Percentiles rank a stretch among this genome's conserved stretches.
Conservation (phyloP, 2,329 filamentous ascomycete genomes). For the Fusarium scirpi region DNA sequence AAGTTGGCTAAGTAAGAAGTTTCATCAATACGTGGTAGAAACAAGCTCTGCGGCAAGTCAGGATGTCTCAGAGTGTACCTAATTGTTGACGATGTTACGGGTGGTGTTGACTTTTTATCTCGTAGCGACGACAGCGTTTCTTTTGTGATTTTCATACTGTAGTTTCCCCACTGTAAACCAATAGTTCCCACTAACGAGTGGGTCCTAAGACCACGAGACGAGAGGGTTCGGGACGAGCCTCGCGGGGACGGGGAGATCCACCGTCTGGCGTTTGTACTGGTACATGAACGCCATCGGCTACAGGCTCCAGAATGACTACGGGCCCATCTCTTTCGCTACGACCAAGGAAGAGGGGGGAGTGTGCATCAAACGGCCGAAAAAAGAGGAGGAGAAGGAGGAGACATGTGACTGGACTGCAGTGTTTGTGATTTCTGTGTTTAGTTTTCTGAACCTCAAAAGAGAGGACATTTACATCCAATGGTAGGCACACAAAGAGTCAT, state of each 20-base stretch:
- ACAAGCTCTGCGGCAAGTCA: not conserved
- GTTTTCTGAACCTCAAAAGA: not conserved
- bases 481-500: not conserved
- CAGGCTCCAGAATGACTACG: not conserved
- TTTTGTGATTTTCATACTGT: conserved; percentile 19
- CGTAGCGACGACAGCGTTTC: not conserved
- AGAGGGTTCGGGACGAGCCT: conserved; percentile 39
- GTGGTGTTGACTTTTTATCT: not conserved
- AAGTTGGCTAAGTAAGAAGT: conserved; percentile 6
- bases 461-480: not conserved
- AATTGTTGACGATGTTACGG: not conserved
- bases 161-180: conserved; percentile 23
- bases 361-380: conserved; percentile 26
- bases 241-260: conserved; percentile 27
- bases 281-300: conserved; percentile 26
- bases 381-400: conserved; percentile 17
- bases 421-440: conserved; percentile 20
- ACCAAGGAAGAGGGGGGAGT: conserved; percentile 30
- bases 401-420: conserved; percentile 32
- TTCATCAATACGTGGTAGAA: not conserved
- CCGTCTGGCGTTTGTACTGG: conserved; percentile 21
- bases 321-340: conserved; percentile 16
- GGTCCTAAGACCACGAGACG: conserved; percentile 21
- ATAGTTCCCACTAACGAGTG: conserved; percentile 26
- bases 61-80: not conserved